Percentiles rank a stretch among this genome's conserved stretches.
phyloP scores from a whole-genome alignment of 306 rosid genomes.

The Sicyos baderoa region DNA sequence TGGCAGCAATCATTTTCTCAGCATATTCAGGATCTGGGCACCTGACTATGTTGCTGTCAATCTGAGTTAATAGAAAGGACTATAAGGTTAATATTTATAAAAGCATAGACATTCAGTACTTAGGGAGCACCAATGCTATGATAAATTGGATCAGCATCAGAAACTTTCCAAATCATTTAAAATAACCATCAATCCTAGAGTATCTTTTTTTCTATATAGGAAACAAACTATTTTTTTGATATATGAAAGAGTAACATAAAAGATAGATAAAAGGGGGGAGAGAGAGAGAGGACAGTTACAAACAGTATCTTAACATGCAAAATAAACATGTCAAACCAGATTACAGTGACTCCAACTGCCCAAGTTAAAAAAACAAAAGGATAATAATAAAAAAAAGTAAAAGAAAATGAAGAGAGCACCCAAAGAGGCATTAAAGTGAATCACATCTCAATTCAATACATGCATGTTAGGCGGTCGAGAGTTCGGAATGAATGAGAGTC shows the following conservation, averaged over 20 bases:
- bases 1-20: slow-evolving; percentile 86
- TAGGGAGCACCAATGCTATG: neutral
- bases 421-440: neutral
- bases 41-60: slow-evolving; percentile 86
- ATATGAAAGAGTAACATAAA: too few species aligned
- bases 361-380: neutral
- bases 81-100: neutral
- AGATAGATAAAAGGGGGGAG: too few species aligned
- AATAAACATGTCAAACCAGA: neutral
- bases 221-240: too few species aligned
- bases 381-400: neutral
- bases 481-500: neutral
- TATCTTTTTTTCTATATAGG: too few species aligned
- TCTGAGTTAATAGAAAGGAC: slow-evolving; percentile 33
- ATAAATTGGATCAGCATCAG: neutral
- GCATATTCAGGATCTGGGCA: slow-evolving; percentile 95
- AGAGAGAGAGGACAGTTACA: too few species aligned
- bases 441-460: neutral
- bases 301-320: neutral
- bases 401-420: neutral
- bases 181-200: neutral
- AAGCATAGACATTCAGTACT: neutral
- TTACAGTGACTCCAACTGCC: neutral
- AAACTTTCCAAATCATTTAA: neutral
- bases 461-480: neutral